Base-by-base conservation (phyloP, 83 land plant genomes). In the Picea abies region DNA sequence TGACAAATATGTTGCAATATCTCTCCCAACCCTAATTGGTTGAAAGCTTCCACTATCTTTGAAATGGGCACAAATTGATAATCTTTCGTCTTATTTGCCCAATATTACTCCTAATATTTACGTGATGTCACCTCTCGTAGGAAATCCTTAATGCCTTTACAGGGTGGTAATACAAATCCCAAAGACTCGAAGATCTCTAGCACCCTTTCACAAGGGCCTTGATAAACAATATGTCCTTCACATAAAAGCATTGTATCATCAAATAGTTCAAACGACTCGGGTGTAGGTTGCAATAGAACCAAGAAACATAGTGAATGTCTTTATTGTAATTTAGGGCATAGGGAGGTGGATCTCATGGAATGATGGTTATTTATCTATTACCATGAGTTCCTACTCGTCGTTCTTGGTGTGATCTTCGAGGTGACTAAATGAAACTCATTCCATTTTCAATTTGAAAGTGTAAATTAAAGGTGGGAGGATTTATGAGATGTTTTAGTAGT, bases 101-200 rank as follows among this genome's bases (percentile, higher is more conserved):
- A 90, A 82, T 90, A 90, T 58, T 88, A 88, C 63, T 82, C 63
- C 71, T 90, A 90, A 83, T 90, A 90, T 52, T 88, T 90, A 65
- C 20, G 83, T 29, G 90, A 90, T 14, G 89, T 90, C 68, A 90
- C 90, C 86, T 87, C 89, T 77, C 83, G 86, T 58, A 87, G 79
- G 49, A 87, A 87, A 71, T 87, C 89, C 1, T 86, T 84, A 77
- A 87, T 63, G 16, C 86, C 84, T 71, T 87, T 84, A 8, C 86
- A 81, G 16, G 86, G 86, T 32, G 89, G 89, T 20, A 87, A 75
- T 62, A 60, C 82, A 63, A 87, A 87, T 4, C 89, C 89, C 9
- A 87, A 61, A 8, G 81, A 44, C 25, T 87, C 86, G 39, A 87
- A 87, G 32, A 87, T 84, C 44, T 84, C 87, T 76, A 87, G 37